Conservation (phyloP, 495 filamentous ascomycete genomes). For the Glarea lozoyensis region DNA sequence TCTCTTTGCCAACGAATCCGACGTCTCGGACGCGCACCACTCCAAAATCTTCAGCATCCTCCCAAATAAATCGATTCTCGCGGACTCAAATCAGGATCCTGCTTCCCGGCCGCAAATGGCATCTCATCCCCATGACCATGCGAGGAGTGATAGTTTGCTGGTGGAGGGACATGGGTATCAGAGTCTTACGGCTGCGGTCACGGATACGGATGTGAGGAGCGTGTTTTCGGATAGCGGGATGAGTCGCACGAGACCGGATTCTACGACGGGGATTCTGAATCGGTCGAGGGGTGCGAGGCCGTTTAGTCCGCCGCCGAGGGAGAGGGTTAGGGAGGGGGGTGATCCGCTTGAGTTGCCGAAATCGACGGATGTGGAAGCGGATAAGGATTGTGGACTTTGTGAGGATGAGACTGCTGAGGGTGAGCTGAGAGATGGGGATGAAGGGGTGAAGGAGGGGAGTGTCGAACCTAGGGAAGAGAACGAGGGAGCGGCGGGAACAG, state of each 20-base stretch:
- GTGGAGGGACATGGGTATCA: slow-evolving; percentile 36
- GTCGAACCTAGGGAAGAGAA: background rate
- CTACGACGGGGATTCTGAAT: slow-evolving; percentile 29
- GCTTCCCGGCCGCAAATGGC: background rate
- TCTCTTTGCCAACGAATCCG: slow-evolving; percentile 45
- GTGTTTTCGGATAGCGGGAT: slow-evolving; percentile 34
- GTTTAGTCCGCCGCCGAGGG: slow-evolving; percentile 43
- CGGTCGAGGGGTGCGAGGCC: slow-evolving; percentile 37
- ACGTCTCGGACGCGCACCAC: slow-evolving; percentile 23
- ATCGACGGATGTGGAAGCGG: slow-evolving; percentile 7
- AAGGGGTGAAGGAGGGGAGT: background rate
- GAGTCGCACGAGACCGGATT: background rate
- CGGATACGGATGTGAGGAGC: slow-evolving; percentile 32
- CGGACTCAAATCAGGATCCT: background rate
- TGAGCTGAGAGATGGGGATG: background rate
- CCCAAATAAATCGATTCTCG: slow-evolving; percentile 42
- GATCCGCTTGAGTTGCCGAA: slow-evolving; percentile 30
- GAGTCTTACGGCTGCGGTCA: slow-evolving; percentile 32
- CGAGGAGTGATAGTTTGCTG: slow-evolving; percentile 35
- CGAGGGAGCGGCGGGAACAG: slow-evolving; percentile 15
- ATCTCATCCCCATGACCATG: slow-evolving; percentile 15
- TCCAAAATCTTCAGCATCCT: slow-evolving; percentile 49
- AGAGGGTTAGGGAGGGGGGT: slow-evolving; percentile 24
- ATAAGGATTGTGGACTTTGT: too few relatives aligned
- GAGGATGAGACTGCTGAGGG: too few relatives aligned